phyloP scores from a whole-genome alignment of 495 filamentous ascomycete genomes.

The Aeminium ludgeri region DNA sequence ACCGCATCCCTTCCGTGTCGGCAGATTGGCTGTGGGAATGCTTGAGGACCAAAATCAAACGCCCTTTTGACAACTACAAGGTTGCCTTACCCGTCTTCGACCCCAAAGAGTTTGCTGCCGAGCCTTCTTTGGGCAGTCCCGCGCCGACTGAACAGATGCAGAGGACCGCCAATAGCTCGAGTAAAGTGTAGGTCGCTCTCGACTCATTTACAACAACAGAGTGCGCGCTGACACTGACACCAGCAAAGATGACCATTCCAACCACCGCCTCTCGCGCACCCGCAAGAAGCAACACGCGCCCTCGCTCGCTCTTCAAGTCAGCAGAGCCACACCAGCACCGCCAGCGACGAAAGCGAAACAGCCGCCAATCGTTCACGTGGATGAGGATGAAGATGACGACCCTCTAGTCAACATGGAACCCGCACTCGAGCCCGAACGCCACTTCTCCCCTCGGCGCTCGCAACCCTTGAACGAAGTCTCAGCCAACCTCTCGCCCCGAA shows the following conservation, averaged over 20 bases:
- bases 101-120: not conserved
- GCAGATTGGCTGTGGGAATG: conserved; percentile 73
- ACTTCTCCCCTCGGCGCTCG: not conserved
- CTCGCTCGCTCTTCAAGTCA: conserved; percentile 7
- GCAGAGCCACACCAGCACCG: not conserved
- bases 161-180: not conserved
- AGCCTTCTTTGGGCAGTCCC: conserved; percentile 4
- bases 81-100: conserved; percentile 2
- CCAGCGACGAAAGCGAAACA: not conserved
- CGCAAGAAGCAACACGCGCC: conserved; percentile 8
- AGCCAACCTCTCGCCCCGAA: conserved; percentile 12
- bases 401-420: not conserved
- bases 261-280: conserved; percentile 7
- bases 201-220: not conserved
- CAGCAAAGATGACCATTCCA: conserved; percentile 4
- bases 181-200: not conserved
- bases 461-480: conserved; percentile 9
- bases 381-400: conserved; percentile 10
- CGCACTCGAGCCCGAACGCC: not conserved
- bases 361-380: conserved; percentile 11
- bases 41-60: conserved; percentile 28
- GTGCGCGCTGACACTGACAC: not conserved
- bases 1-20: conserved; percentile 61
- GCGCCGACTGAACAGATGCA: conserved; percentile 1
- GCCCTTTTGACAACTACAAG: not conserved